Base-by-base conservation (phyloP, 768 basidiomycete genomes). In the Auriscalpium microsporum region DNA sequence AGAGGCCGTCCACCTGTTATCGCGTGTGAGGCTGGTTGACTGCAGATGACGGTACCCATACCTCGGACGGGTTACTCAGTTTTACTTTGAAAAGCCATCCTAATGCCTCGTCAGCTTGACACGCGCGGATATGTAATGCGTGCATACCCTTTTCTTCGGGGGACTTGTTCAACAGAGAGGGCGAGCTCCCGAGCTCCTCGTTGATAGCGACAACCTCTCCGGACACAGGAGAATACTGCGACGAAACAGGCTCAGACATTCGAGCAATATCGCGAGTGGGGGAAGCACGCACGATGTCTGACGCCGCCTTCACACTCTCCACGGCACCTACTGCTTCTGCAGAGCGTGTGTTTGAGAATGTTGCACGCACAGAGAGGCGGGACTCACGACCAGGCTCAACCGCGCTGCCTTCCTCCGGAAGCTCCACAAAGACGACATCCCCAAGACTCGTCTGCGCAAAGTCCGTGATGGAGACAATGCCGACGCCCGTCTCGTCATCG, bases 1-100 rank as follows among this genome's bases (percentile, higher is more conserved):
- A 72, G 35, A 99, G 76, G 4, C 67, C 66, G 6, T 93, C 82
- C 59, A 91, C 68, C 89, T 91, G 61, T 45, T 21, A 36, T 42
- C 7, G 19, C 8, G 35, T 17, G 47, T 13, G 50, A 54, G 48
- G 38, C 19, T 45, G 11, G 55, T 14, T 52, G 28, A 56, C 35
- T 49, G 46, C 33, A 51, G 21, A n/a, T 13, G 28, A 10, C 42
- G 42, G 48, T 10, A 16, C 13, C 56, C 76, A 42, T 68, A 93
- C 90, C 80, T 98, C 90, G 1, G 76, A 70, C 6, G 86, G 84
- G 56, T 89, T 71, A 19, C 87, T 80, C 46, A 96, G 69, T 68
- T 86, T 82, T 64, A 99, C 86, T 76, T 90, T 94, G 83, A 87
- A 94, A 47, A 99, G 82, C 95, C 95, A 99, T 54, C 95, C 94